A percentile compares a stretch with the other conserved stretches of the same genome.
Evolutionary conservation across 1,284 basidiomycete species (phyloP).

Genomic region (Cryptococcus wingfieldii): DNA sequence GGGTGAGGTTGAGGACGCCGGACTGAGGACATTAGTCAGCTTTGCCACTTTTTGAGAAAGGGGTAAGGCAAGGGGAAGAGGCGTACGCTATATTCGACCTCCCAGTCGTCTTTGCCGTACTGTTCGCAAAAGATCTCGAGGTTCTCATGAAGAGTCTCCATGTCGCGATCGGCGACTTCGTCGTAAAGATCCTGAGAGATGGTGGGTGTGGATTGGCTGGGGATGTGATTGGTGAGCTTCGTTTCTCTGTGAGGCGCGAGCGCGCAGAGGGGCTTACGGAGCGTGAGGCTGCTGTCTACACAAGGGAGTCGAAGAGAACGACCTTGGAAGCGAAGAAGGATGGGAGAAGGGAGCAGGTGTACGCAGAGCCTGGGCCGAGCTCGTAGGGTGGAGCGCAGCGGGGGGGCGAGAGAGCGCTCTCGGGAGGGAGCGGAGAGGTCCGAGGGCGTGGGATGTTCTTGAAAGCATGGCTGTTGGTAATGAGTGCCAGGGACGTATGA

Average conservation of each 20-base stretch:
- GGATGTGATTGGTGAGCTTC: not conserved
- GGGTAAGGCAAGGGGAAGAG: not conserved
- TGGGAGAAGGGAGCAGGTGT: no score
- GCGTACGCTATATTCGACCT: constrained; percentile 92
- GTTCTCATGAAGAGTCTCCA: constrained; percentile 74
- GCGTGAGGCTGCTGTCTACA: not conserved
- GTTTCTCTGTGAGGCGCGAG: no score
- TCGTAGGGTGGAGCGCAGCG: no score
- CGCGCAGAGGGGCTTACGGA: not conserved
- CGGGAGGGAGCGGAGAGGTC: no score
- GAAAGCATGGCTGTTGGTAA: no score
- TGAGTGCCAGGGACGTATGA: no score
- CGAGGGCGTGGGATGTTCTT: no score
- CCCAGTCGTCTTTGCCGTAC: constrained; percentile 56
- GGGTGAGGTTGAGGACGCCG: constrained; percentile 81
- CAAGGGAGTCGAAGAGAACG: not conserved
- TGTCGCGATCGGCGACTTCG: constrained; percentile 68
- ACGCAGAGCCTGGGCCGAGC: no score
- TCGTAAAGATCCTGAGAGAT: constrained; percentile 59
- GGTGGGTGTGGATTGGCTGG: not conserved
- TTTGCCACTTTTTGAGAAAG: not conserved
- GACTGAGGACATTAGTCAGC: constrained; percentile 53
- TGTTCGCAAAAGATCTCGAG: constrained; percentile 74
- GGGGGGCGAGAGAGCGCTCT: no score
- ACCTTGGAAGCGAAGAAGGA: not conserved